phyloP scores from a whole-genome alignment of 2,329 filamentous ascomycete species.

The Tolypocladium ophioglossoides region DNA sequence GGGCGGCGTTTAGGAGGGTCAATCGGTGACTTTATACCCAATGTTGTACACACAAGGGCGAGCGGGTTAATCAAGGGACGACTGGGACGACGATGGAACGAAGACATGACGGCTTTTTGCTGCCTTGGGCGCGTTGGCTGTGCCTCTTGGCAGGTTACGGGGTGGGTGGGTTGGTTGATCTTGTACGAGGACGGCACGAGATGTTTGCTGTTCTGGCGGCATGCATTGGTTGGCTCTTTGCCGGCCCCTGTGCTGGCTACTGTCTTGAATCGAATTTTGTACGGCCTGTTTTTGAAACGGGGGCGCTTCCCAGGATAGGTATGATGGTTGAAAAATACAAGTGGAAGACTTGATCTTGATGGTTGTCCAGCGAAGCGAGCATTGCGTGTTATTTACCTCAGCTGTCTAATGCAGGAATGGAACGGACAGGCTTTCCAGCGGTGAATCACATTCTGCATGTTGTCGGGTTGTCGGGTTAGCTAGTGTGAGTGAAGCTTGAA shows the following conservation, averaged over 20 bases:
- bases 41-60: slow-evolving; percentile 1
- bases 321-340: not conserved
- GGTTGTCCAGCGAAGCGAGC: not conserved
- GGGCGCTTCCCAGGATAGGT: not conserved
- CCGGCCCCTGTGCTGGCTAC: not conserved
- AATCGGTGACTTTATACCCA: slow-evolving; percentile 5
- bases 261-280: not conserved
- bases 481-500: no score
- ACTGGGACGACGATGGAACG: slow-evolving; percentile 19
- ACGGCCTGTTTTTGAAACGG: not conserved
- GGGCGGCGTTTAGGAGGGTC: slow-evolving; percentile 5
- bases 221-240: not conserved
- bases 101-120: slow-evolving; percentile 17
- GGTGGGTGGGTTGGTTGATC: not conserved
- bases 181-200: not conserved
- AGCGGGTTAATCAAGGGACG: slow-evolving; percentile 13
- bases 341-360: not conserved
- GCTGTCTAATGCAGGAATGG: not conserved
- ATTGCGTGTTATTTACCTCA: not conserved
- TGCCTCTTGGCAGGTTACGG: not conserved
- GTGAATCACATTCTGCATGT: not conserved
- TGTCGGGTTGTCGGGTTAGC: no score
- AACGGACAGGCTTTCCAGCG: no score
- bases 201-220: not conserved
- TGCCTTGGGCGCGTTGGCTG: not conserved